Evolutionary conservation across 2,329 filamentous ascomycete species (phyloP), one percentile per base, ranked within the genome.

Genomic region (Alternaria sp.): DNA sequence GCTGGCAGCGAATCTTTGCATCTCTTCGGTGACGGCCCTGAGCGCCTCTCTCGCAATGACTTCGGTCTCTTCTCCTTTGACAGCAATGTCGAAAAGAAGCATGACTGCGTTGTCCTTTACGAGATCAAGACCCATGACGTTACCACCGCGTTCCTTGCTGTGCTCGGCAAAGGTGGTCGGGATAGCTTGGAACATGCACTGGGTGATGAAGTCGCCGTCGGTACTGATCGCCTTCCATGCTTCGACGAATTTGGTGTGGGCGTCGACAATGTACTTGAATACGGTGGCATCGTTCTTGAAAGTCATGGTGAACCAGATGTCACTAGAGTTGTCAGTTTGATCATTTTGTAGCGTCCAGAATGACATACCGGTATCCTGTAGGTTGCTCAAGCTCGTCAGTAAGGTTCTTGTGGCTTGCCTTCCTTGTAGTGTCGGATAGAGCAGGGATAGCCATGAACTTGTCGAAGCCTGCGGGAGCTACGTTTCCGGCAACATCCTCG

Each of bases 381-480:
- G 71, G 54, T 21, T 75, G 72, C 52, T 72, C 71, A 11, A 73
- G 64, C 57, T 73, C 71, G 23, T 70, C 69, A 15, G 70, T 73
- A 8, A 73, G 58, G 12, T 59, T 64, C 53, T 73, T 73, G 53
- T 74, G 68, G 40, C 65, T 70, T 10, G 61, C 66, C n/a, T 70
- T 59, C 25, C 72, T 67, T 59, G 70, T 57, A 6, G 69, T 73
- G 19, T 62, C 67, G 8, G 65, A 50, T 28, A 25, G 43, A 26
- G 53, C 50, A 15, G 65, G 64, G 23, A 71, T 75, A 8, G 70
- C 69, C 62, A 72, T 63, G 32, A 71, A 67, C 13, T 71, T 49
- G 25, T 73, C 65, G 28, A 75, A 71, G 2, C 63, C 67, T 8
- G 67, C 19, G 3, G 72, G 69, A 4, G 65, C 69, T 21, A 62